Evolutionary conservation across 176 grass and related monocot species (phyloP).

Genomic region (Hordeum vulgare): DNA sequence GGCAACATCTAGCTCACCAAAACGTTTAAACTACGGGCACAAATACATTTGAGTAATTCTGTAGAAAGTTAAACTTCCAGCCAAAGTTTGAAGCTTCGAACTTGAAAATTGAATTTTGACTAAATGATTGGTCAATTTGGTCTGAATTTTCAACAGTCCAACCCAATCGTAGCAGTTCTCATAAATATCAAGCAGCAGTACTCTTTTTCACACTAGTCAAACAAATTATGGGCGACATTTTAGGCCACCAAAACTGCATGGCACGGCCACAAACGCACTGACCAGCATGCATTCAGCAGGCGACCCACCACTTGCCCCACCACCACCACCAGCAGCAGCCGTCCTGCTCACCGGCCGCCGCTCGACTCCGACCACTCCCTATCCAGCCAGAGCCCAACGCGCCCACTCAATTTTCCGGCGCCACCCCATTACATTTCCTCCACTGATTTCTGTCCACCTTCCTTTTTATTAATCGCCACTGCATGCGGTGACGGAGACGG

Average conservation of each 20-base stretch:
- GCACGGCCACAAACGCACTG: not conserved
- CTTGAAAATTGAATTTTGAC: no score
- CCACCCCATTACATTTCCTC: not conserved
- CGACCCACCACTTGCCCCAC: no score
- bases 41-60: no score
- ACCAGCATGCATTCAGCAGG: not conserved
- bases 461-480: not conserved
- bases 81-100: no score
- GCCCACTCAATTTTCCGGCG: not conserved
- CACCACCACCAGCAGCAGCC: no score
- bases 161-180: no score
- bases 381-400: not conserved
- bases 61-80: no score
- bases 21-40: no score
- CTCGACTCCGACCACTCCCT: not conserved
- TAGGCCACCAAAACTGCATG: no score
- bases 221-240: not conserved
- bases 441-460: not conserved
- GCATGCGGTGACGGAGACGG: not conserved
- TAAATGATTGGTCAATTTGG: not conserved
- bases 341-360: no score
- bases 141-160: not conserved
- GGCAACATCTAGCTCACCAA: no score
- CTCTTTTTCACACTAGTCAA: not conserved
- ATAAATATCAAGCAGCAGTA: no score